phyloP scores from a whole-genome alignment of 352 stramenopile species.

The Globisporangium lucens region DNA sequence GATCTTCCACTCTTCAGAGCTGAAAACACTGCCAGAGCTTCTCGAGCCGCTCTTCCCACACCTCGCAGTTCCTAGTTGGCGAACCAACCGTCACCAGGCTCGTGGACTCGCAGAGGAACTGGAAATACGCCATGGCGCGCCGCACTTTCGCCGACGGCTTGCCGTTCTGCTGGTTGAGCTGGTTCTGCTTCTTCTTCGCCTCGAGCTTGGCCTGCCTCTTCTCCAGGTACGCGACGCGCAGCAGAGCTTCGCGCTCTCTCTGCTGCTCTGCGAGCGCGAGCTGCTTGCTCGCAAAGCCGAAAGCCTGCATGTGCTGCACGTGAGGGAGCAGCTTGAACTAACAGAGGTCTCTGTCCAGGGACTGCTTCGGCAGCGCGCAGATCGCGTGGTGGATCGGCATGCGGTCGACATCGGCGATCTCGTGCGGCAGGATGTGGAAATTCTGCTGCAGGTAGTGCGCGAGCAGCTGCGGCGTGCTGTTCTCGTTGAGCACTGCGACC shows the following conservation, averaged over 20 bases:
- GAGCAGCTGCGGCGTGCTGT: conserved; percentile 56
- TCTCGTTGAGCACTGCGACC: conserved; percentile 54
- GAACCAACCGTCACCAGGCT: conserved; percentile 10
- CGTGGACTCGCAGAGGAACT: conserved; percentile 53
- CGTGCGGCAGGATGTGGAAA: conserved; percentile 42
- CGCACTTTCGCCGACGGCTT: conserved; percentile 49
- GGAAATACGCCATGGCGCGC: conserved; percentile 56
- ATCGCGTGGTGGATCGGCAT: conserved; percentile 25
- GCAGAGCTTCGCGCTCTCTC: conserved; percentile 47
- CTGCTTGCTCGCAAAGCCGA: conserved; percentile 32
- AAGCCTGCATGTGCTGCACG: conserved; percentile 53
- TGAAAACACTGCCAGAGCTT: conserved; percentile 79
- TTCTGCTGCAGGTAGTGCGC: conserved; percentile 73
- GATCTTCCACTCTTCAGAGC: conserved; percentile 70
- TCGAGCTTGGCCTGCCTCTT: conserved; percentile 43
- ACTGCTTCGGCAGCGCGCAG: conserved; percentile 27
- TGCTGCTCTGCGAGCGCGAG: conserved; percentile 43
- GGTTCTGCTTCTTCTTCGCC: conserved; percentile 37
- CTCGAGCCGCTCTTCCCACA: conserved; percentile 46
- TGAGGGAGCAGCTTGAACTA: conserved; percentile 56
- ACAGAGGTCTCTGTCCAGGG: conserved; percentile 47
- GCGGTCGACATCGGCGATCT: conserved; percentile 23
- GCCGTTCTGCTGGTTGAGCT: conserved; percentile 26
- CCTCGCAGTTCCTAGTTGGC: conserved; percentile 25
- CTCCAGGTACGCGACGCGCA: conserved; percentile 51